Evolutionary conservation across 768 basidiomycete genomes (phyloP), one percentile per base, ranked within the genome.

Genomic region (Calocybe indica): DNA sequence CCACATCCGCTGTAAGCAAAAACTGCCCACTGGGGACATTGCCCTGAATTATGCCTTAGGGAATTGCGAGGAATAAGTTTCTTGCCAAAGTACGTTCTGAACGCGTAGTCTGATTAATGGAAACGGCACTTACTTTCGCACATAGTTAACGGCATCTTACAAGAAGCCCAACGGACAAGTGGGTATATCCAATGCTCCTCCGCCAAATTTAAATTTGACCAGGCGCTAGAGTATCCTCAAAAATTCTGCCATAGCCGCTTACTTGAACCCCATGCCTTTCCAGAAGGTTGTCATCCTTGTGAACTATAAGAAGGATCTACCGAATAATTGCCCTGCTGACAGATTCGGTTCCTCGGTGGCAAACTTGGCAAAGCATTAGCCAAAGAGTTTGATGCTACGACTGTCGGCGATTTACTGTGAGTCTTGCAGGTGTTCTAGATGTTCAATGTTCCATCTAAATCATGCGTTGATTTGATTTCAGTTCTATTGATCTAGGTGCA

Each of bases 281-380:
- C 89, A 90, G 52, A 92, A 92, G 75, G 88, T 83, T n/a, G 3
- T 11, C 45, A 29, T 5, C 15, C 39, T 11, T 37, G 33, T 43
- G 36, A 32, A 32, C 14, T 37, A 37, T 36, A 32, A 40, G 10
- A 41, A 29, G 5, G 35, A 46, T 47, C 49, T 37, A 32, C 28
- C 39, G 43, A 13, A 37, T 42, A 35, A 37, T 14, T 35, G 35
- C 15, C 14, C 36, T 10, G 22, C 13, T 32, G 28, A 30, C 55
- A 93, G 91, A 98, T 99, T 59, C 80, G 96, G 8, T 91, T 90
- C 55, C 71, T 99, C 0, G 96, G 96, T 2, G 96, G 96, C 11
- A 99, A 98, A 65, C 78, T 98, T 1, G 96, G 96, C 1, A 76
- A 81, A 45, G 85, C 89, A 2, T 71, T 99, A 28, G 91, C 91